A percentile compares a stretch with the other conserved stretches of the same genome.
Conservation (phyloP, 2,329 filamentous ascomycete species). For the Didymella lethalis region DNA sequence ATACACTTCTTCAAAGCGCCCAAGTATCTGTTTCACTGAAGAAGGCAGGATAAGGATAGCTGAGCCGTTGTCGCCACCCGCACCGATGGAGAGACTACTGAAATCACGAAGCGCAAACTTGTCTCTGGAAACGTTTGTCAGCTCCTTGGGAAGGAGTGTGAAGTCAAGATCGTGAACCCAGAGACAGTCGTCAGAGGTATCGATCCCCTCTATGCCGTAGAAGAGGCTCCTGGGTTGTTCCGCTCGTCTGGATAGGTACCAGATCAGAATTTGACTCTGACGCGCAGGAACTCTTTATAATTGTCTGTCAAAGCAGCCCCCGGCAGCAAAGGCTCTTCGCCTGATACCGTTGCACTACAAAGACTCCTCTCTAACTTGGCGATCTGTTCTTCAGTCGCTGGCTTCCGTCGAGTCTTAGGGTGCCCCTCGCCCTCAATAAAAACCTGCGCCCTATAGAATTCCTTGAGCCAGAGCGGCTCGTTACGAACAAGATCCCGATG, state of each 20-base stretch:
- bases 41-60: background rate
- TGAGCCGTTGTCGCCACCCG: background rate
- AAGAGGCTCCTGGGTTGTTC: background rate
- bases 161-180: background rate
- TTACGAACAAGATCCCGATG: background rate
- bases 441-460: background rate
- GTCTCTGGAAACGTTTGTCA: background rate
- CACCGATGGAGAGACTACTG: background rate
- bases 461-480: background rate
- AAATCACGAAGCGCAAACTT: background rate
- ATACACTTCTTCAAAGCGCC: slow-evolving; percentile 10
- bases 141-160: background rate
- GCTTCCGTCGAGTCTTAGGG: background rate
- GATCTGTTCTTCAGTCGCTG: background rate
- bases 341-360: background rate
- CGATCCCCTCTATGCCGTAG: background rate
- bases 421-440: background rate
- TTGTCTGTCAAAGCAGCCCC: background rate
- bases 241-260: background rate
- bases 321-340: background rate
- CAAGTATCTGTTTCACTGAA: background rate
- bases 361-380: background rate
- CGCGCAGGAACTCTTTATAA: background rate
- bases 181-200: background rate
- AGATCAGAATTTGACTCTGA: background rate